phyloP scores from a whole-genome alignment of 768 basidiomycete species.

The Krasilnikovozyma curviuscula region DNA sequence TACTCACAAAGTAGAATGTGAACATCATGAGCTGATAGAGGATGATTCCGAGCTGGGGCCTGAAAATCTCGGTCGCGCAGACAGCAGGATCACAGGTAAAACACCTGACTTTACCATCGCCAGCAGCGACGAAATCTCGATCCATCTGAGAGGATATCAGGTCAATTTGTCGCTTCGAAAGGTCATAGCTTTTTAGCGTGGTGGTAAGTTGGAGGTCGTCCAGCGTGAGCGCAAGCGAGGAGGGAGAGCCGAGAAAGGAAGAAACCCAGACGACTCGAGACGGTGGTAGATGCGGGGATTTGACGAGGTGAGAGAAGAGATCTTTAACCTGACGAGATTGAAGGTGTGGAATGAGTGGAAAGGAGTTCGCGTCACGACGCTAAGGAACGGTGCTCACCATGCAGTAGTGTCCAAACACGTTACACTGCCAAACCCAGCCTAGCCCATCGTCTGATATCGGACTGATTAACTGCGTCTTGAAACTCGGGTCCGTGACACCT shows the following conservation, averaged over 20 bases:
- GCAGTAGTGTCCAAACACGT: slow-evolving; percentile 60
- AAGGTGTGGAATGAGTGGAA: slow-evolving; percentile 1
- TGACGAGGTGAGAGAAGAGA: slow-evolving; percentile 36
- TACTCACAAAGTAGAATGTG: slow-evolving; percentile 46
- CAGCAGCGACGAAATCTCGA: slow-evolving; percentile 26
- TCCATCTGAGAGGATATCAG: slow-evolving; percentile 43
- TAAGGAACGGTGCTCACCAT: slow-evolving; percentile 35
- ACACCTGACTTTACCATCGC: slow-evolving; percentile 32
- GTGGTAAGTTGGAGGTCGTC: slow-evolving; percentile 54
- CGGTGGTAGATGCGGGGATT: slow-evolving; percentile 26
- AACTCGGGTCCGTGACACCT: slow-evolving; percentile 39
- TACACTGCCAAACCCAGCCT: slow-evolving; percentile 69
- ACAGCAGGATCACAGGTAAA: slow-evolving; percentile 52
- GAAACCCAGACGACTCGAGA: slow-evolving; percentile 61
- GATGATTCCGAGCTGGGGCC: slow-evolving; percentile 22
- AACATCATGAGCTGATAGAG: slow-evolving; percentile 32
- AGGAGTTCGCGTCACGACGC: not conserved
- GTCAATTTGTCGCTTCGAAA: slow-evolving; percentile 58
- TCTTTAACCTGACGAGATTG: slow-evolving; percentile 37
- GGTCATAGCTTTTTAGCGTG: slow-evolving; percentile 46
- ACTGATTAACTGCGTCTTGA: slow-evolving; percentile 40
- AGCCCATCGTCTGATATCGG: slow-evolving; percentile 47
- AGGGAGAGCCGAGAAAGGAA: slow-evolving; percentile 38
- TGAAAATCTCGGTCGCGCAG: slow-evolving; percentile 40
- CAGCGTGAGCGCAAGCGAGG: slow-evolving; percentile 29